Evolutionary conservation across 2,329 filamentous ascomycete genomes (phyloP).

Genomic region (Exophiala dermatitidis): DNA sequence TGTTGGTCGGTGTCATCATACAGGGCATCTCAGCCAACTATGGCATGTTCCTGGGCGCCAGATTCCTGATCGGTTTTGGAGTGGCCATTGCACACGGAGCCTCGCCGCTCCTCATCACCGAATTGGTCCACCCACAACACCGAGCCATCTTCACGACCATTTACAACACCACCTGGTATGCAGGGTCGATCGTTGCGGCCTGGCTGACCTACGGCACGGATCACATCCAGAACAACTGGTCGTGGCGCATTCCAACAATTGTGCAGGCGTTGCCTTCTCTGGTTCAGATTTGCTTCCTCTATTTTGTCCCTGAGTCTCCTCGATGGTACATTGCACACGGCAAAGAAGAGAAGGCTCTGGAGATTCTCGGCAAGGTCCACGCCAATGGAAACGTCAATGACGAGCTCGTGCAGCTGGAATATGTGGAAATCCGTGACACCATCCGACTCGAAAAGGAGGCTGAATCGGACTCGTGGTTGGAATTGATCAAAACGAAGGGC

Average conservation of each 20-base stretch:
- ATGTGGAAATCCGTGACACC: conserved; percentile 58
- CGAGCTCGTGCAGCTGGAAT: conserved; percentile 57
- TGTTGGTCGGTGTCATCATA: conserved; percentile 51
- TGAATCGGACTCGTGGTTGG: conserved; percentile 43
- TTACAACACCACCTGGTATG: conserved; percentile 3
- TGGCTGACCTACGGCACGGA: conserved; percentile 3
- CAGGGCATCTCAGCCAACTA: conserved; percentile 52
- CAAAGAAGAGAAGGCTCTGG: conserved; percentile 28
- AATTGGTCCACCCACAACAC: background rate
- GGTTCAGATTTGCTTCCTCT: conserved; percentile 41
- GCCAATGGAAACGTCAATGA: conserved; percentile 37
- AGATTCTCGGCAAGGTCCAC: conserved; percentile 34
- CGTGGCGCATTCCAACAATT: conserved; percentile 50
- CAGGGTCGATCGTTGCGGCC: conserved; percentile 1
- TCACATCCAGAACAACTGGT: conserved; percentile 25
- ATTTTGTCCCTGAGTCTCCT: conserved; percentile 53
- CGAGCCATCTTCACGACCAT: conserved; percentile 3
- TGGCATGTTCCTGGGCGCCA: conserved; percentile 51
- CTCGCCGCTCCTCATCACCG: background rate
- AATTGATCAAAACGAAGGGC: conserved; percentile 54
- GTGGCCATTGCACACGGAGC: conserved; percentile 54
- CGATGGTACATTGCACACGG: conserved; percentile 41
- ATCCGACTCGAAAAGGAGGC: conserved; percentile 51
- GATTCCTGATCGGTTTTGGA: conserved; percentile 52
- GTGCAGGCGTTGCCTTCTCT: conserved; percentile 44